phyloP scores from a whole-genome alignment of 345 rosid genomes.

The Aurinia saxatilis region DNA sequence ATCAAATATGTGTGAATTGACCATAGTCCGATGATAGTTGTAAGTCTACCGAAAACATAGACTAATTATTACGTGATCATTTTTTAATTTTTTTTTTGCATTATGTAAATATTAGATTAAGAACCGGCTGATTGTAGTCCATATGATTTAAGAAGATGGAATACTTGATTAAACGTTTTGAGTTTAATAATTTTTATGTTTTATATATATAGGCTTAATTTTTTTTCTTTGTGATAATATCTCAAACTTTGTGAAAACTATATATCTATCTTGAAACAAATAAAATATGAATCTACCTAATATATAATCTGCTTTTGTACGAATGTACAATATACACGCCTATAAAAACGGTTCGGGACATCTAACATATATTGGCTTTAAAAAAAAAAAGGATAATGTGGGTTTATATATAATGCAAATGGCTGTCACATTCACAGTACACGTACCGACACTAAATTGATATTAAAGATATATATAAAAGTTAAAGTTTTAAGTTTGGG shows the following conservation, averaged over 20 bases:
- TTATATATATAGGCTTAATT: too few species aligned
- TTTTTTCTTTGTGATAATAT: too few species aligned
- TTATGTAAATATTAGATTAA: too few species aligned
- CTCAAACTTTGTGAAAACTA: background rate
- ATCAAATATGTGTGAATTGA: too few species aligned
- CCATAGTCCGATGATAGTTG: too few species aligned
- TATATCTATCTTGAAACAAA: background rate
- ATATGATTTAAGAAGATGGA: too few species aligned
- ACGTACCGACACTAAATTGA: slow-evolving; percentile 18
- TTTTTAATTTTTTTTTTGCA: too few species aligned
- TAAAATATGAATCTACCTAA: background rate
- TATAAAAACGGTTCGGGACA: slow-evolving; percentile 2
- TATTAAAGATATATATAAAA: background rate
- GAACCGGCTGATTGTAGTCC: too few species aligned
- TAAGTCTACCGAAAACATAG: too few species aligned
- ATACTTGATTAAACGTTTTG: too few species aligned
- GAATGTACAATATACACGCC: background rate
- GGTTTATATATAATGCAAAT: background rate
- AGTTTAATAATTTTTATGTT: too few species aligned
- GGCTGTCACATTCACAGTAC: slow-evolving; percentile 21
- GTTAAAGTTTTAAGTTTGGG: background rate
- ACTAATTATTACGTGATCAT: too few species aligned
- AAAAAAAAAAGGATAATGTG: background rate
- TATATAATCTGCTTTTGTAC: background rate
- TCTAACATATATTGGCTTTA: background rate